Evolutionary conservation across 192 early-diverging fungal species (phyloP), one percentile per base, ranked within the genome.

Genomic region (Podila horticola): DNA sequence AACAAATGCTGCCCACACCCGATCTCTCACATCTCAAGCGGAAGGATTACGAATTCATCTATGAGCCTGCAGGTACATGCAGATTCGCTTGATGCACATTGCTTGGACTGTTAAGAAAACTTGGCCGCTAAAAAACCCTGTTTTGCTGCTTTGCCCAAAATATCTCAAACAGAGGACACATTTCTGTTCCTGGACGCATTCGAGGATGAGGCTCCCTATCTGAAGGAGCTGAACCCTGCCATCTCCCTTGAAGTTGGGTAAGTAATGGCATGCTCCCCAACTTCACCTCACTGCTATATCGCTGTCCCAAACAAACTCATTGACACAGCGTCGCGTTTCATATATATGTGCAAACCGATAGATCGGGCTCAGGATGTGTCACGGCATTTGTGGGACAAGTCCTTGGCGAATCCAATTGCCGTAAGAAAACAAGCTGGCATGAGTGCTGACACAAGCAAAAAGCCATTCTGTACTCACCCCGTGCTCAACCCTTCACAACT

Each of bases 141-240:
- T n/a, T 58, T n/a, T 41, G 20, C 28, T 12, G 48, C 9, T 59
- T 38, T 50, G 41, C 41, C 41, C 41, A 45, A 41, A 45, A 15
- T 57, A 30, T 45, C 24, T 26, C 30, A 62, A 93, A 45, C 38
- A 45, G 97, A 99, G 87, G 97, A 99, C 81, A 96, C 96, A 0
- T 99, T 97, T 74, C 82, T 99, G 58, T 84, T 99, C 20, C 84
- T 99, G 30, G 96, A 98, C 77, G 93, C 94, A 4, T 89, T 99
- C n/a, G 96, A 98, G 68, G 84, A 87, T 60, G 96, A 97, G 60
- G 82, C 68, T 0, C 24, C 74, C 8, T 74, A 85, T 34, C 62
- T 97, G 48, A 84, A 87, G 24, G 82, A 77, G 12, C 65, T 86
- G 0, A 63, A 84, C 5, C 95, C 96, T 38, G 75, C 84, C 1